Evolutionary conservation across 495 filamentous ascomycete species (phyloP).

Genomic region (Daldinia bambusicola): DNA sequence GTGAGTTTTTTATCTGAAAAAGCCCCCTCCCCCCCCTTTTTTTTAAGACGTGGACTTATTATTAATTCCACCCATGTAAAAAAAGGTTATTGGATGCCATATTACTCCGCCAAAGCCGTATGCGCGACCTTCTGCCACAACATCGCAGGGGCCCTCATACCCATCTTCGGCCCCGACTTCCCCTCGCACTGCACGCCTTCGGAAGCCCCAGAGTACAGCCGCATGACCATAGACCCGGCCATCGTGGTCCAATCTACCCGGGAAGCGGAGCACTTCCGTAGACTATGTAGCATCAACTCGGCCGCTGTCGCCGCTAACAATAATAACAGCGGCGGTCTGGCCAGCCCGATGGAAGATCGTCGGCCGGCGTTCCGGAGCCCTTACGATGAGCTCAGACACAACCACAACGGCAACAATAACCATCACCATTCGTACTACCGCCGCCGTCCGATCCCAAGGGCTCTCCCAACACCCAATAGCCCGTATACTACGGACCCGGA

Average conservation of each 20-base stretch:
- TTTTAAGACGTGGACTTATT: constrained; percentile 6
- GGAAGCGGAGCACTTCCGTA: constrained; percentile 62
- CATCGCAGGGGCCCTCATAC: constrained; percentile 85
- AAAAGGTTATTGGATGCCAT: constrained; percentile 97
- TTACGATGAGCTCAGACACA: constrained; percentile 38
- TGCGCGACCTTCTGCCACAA: constrained; percentile 87
- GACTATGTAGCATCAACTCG: constrained; percentile 41
- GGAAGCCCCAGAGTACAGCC: constrained; percentile 64
- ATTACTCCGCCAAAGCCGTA: constrained; percentile 80
- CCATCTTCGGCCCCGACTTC: constrained; percentile 87
- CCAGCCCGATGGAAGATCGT: constrained; percentile 36
- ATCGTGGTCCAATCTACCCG: constrained; percentile 67
- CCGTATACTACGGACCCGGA: constrained; percentile 53
- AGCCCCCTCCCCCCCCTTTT: background rate
- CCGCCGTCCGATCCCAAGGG: constrained; percentile 38
- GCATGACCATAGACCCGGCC: constrained; percentile 72
- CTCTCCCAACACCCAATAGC: constrained; percentile 39
- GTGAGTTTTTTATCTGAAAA: constrained; percentile 55
- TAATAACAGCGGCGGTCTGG: constrained; percentile 3
- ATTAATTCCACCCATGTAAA: background rate
- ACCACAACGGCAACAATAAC: constrained; percentile 24
- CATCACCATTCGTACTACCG: constrained; percentile 27
- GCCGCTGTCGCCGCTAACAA: constrained; percentile 2
- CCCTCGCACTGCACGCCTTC: constrained; percentile 73
- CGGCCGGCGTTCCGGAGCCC: constrained; percentile 24